These are phyloP conservation scores for Gyrodon lividus DNA, from an alignment of 768 basidiomycete species.

Conservation along the genomic window DNA sequence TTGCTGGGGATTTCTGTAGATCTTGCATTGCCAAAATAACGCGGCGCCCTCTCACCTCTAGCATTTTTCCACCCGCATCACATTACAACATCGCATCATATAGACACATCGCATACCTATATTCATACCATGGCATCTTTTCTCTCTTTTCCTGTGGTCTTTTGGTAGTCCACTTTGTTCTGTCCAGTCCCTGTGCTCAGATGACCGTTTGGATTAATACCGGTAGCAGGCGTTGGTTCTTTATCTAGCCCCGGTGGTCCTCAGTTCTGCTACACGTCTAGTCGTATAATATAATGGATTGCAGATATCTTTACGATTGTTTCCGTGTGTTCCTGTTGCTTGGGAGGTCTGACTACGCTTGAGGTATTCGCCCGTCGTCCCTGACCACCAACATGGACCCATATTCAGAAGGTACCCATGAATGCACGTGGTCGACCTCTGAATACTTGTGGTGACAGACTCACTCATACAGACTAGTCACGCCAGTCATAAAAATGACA, in stretches of 20 bases:
- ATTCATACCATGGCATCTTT: constrained; percentile 35
- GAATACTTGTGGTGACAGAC: neutral
- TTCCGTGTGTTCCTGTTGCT: neutral
- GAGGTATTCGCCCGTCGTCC: neutral
- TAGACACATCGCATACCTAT: constrained; percentile 36
- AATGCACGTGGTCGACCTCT: neutral
- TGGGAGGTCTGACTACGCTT: too few relatives aligned
- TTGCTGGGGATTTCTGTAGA: constrained; percentile 24
- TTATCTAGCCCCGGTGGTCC: constrained; percentile 17
- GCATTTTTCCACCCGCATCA: constrained; percentile 21
- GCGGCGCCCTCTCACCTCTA: constrained; percentile 15
- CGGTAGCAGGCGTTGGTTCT: constrained; percentile 13
- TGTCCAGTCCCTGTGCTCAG: constrained; percentile 18
- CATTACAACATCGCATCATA: constrained; percentile 26
- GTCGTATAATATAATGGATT: constrained; percentile 25
- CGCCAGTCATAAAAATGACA: neutral
- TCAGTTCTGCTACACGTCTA: constrained; percentile 10
- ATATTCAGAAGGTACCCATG: too few relatives aligned
- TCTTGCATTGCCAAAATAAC: constrained; percentile 13
- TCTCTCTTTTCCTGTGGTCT: constrained; percentile 12
- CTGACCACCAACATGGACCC: neutral
- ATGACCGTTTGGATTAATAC: constrained; percentile 10
- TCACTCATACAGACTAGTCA: too few relatives aligned
- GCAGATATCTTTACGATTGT: constrained; percentile 3
- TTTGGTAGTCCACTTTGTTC: constrained; percentile 12